Conservation (phyloP, 75 land plant species). For the Chamaecyparis obtusa region DNA sequence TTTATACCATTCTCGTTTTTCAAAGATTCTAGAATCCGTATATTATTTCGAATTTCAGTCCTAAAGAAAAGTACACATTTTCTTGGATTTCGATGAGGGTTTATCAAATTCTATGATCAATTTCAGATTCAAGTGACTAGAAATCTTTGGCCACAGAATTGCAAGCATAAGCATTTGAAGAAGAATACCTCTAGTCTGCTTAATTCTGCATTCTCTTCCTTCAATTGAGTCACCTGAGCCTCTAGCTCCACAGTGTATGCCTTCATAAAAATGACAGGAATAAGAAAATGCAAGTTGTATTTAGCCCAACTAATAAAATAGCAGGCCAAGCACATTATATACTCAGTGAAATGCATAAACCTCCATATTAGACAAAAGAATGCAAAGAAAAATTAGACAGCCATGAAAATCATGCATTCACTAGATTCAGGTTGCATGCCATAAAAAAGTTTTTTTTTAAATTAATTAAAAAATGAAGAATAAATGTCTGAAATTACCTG, state of each 20-base stretch:
- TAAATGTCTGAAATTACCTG: neutral
- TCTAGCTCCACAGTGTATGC: constrained; percentile 69
- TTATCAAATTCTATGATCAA: neutral
- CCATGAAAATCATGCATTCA: neutral
- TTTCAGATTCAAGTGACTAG: neutral
- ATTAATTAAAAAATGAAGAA: neutral
- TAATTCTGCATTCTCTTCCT: constrained; percentile 58
- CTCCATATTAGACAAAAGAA: neutral
- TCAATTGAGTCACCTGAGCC: constrained; percentile 38
- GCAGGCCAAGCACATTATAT: neutral
- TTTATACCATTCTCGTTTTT: neutral
- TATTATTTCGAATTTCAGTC: neutral
- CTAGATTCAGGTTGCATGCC: neutral
- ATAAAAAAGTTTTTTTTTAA: neutral
- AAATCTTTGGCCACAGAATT: neutral
- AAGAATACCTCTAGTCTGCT: constrained; percentile 37
- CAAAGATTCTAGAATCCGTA: neutral
- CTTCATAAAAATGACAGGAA: constrained; percentile 21
- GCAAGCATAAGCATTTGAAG: neutral
- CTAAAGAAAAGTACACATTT: neutral
- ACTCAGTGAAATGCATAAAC: neutral
- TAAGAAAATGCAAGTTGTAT: neutral
- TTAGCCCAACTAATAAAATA: neutral
- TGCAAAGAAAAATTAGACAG: neutral
- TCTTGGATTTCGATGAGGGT: neutral